Evolutionary conservation across 495 filamentous ascomycete genomes (phyloP), one percentile per base, ranked within the genome.

Genomic region (Tirmania nivea): DNA sequence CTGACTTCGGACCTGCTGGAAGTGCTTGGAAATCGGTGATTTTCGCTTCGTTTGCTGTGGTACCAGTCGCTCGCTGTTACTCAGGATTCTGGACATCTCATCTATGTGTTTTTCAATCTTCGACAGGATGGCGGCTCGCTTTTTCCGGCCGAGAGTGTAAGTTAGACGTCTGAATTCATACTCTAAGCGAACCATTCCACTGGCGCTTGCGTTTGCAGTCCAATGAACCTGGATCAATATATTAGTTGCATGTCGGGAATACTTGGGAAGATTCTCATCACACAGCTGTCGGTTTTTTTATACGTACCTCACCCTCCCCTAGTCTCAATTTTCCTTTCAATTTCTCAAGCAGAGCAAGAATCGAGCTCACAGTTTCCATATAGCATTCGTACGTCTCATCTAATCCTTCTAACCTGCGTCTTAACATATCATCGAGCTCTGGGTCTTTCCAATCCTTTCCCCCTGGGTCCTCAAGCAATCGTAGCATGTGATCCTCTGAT

Each of bases 341-440:
- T 31, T 1, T 11, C 11, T 3, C 31, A 50, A 60, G 54, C 2
- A 55, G 42, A n/a, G 42, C 5, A 19, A 53, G 7, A 1, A 60
- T 53, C 1, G 34, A 50, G n/a, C 47, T n/a, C 35, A 62, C 50
- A 16, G 42, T 55, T 34, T 56, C 53, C n/a, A 62, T 8, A 35
- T 62, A 62, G 11, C 54, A 48, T 8, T 49, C 19, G 19, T 62
- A 62, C 0, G 57, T 50, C 10, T 57, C 51, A 8, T 19, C 35
- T 0, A 60, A 55, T 17, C 58, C 50, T 49, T 48, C n/a, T 17
- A 31, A 31, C 2, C 25, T 31, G 25, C 1, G 25, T 7, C 55
- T 0, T n/a, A 62, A 50, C 0, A 47, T n/a, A 1, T 11, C 4
- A 1, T 35, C 37, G 14, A 54, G 51, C 2, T 19, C 9, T 3